Conservation (phyloP, 306 rosid species). For the Casuarina cunninghamiana region DNA sequence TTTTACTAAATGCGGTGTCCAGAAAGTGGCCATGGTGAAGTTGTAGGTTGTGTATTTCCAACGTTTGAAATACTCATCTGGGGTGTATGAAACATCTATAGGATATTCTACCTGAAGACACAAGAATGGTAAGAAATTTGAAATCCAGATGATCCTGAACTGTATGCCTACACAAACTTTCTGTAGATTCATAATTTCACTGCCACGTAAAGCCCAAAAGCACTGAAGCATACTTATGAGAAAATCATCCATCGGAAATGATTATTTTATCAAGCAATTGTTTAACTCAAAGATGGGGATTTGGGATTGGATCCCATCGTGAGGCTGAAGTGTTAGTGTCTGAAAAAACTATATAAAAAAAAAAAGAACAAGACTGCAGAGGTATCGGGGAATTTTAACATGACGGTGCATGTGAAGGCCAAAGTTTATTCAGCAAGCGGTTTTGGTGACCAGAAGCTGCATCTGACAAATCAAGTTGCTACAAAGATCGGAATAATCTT, state of each 20-base stretch:
- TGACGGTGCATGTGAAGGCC: slow-evolving; percentile 10
- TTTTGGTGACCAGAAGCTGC: not conserved
- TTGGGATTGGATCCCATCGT: too few species aligned
- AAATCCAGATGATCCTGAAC: not conserved
- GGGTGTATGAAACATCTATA: slow-evolving; percentile 53
- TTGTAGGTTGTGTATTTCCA: slow-evolving; percentile 81
- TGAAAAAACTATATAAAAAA: too few species aligned
- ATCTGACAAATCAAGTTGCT: not conserved
- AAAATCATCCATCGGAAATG: too few species aligned
- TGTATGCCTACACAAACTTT: not conserved
- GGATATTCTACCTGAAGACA: slow-evolving; percentile 77
- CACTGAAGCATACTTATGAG: too few species aligned
- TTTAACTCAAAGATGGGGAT: too few species aligned
- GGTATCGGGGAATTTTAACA: not conserved
- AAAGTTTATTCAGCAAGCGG: slow-evolving; percentile 9
- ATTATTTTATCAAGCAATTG: too few species aligned
- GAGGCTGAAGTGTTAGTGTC: too few species aligned
- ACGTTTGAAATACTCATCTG: slow-evolving; percentile 53
- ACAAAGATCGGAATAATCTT: not conserved
- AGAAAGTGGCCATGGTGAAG: slow-evolving; percentile 70
- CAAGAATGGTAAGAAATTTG: not conserved
- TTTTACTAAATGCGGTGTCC: slow-evolving; percentile 83
- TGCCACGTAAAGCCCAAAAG: not conserved
- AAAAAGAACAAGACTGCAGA: slow-evolving; percentile 9
- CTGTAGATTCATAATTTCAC: not conserved